Conservation (phyloP, 2,329 filamentous ascomycete species). For the Thyridium curvatum region DNA sequence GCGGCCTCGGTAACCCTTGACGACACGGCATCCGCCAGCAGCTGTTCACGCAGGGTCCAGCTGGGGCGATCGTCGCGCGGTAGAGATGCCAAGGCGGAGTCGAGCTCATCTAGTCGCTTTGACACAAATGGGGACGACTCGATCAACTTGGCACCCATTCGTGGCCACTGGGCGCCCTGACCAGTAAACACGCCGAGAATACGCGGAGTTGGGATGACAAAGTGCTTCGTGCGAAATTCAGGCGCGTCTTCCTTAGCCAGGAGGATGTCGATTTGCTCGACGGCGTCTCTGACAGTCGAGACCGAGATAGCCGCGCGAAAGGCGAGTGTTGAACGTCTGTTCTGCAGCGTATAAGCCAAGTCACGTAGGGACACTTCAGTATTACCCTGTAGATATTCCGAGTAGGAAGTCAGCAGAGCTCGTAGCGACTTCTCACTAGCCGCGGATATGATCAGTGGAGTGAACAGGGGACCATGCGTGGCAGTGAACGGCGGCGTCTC, state of each 20-base stretch:
- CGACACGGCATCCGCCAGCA: slow-evolving; percentile 16
- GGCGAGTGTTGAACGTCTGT: slow-evolving; percentile 4
- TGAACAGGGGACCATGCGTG: slow-evolving; percentile 9
- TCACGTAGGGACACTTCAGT: slow-evolving; percentile 1
- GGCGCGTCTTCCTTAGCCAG: slow-evolving; percentile 3
- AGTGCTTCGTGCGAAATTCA: not conserved
- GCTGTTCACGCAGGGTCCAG: slow-evolving; percentile 12
- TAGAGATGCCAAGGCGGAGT: slow-evolving; percentile 1
- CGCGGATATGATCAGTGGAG: slow-evolving; percentile 3
- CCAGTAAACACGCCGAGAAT: slow-evolving; percentile 16
- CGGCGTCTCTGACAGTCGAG: not conserved
- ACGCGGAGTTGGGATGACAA: not conserved
- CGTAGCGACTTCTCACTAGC: no score
- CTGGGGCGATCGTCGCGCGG: not conserved
- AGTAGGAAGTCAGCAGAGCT: no score
- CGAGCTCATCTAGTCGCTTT: slow-evolving; percentile 4
- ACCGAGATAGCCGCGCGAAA: slow-evolving; percentile 5
- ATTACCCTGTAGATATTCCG: no score
- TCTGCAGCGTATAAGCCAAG: slow-evolving; percentile 12
- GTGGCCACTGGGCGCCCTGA: slow-evolving; percentile 16
- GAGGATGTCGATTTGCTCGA: not conserved
- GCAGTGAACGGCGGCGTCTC: slow-evolving; percentile 13
- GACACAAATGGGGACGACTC: slow-evolving; percentile 1
- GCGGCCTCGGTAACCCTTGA: slow-evolving; percentile 28
- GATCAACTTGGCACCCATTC: slow-evolving; percentile 7